Percentiles rank a stretch among this genome's conserved stretches.
phyloP scores from a whole-genome alignment of 345 rosid species.

The Populus nigra region DNA sequence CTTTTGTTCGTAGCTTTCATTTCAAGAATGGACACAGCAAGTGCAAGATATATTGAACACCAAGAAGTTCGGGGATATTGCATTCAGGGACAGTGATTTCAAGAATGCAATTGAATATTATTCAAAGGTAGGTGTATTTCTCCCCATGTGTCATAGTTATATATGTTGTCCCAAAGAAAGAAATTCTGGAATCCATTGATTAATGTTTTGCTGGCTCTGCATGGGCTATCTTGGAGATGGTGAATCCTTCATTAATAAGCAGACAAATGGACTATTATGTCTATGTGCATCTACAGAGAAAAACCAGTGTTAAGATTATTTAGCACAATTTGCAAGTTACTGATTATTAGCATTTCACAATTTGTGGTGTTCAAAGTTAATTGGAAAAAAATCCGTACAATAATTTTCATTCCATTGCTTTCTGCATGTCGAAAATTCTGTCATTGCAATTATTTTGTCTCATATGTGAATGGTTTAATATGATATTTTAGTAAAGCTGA shows the following conservation, averaged over 20 bases:
- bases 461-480: too few relatives aligned
- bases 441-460: too few relatives aligned
- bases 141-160: neutral
- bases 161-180: neutral
- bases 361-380: neutral
- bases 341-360: neutral
- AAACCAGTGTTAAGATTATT: too few relatives aligned
- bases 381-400: too few relatives aligned
- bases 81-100: constrained; percentile 85
- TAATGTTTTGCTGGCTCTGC: neutral
- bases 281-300: too few relatives aligned
- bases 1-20: constrained; percentile 29
- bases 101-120: constrained; percentile 77
- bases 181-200: neutral
- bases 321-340: too few relatives aligned
- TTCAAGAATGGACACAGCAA: constrained; percentile 96
- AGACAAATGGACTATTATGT: too few relatives aligned
- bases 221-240: too few relatives aligned
- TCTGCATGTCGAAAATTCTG: too few relatives aligned
- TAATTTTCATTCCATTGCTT: too few relatives aligned
- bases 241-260: too few relatives aligned
- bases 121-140: constrained; percentile 52
- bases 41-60: constrained; percentile 89
- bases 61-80: constrained; percentile 78
- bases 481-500: too few relatives aligned